Conservation (phyloP, 345 rosid species). For the Sisymbrium irio region DNA sequence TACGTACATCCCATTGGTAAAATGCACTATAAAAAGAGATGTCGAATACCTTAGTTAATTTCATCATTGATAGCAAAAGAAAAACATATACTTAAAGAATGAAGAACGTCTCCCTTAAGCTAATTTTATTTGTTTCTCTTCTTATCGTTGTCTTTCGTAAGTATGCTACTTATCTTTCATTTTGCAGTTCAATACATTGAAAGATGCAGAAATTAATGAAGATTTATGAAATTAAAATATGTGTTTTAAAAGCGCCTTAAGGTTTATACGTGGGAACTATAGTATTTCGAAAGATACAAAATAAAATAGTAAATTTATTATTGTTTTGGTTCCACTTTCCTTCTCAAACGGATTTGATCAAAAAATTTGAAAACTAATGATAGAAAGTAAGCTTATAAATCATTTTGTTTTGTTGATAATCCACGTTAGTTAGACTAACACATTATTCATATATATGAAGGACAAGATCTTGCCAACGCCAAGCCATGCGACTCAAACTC, state of each 20-base stretch:
- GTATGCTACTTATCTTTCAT: background rate
- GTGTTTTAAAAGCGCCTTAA: background rate
- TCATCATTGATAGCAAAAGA: background rate
- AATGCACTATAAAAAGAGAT: background rate
- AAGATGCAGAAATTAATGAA: background rate
- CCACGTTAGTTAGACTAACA: background rate
- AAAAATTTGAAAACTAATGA: background rate
- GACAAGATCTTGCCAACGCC: background rate
- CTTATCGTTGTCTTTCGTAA: background rate
- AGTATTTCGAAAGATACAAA: no score
- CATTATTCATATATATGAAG: background rate
- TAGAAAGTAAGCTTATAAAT: background rate
- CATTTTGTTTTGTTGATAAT: background rate
- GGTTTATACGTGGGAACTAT: background rate
- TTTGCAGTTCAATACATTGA: background rate
- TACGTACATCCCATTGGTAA: background rate
- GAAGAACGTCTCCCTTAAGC: background rate
- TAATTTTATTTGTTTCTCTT: background rate
- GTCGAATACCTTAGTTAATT: background rate
- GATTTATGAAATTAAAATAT: background rate
- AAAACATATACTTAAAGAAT: background rate
- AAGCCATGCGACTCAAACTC: no score
- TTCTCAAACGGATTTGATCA: background rate
- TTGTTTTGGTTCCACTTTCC: background rate
- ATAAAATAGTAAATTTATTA: no score